phyloP scores from a whole-genome alignment of 176 grass and related monocot species.

The Eleusine coracana region DNA sequence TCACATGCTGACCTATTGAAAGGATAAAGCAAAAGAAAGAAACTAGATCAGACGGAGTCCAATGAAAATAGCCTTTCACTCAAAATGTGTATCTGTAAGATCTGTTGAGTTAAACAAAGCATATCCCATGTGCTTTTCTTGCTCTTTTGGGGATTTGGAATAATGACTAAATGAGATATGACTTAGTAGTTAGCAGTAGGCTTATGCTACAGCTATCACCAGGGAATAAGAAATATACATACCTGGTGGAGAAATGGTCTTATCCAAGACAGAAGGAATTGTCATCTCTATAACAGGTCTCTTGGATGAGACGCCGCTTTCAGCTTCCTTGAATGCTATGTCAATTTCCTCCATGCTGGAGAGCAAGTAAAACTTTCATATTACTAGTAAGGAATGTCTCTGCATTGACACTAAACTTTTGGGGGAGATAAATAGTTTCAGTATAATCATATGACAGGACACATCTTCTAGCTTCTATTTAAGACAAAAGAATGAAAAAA shows the following conservation, averaged over 20 bases:
- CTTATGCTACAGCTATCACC: not conserved
- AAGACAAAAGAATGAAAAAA: constrained; percentile 26
- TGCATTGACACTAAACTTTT: not conserved
- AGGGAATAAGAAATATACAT: constrained; percentile 27
- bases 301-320: constrained; percentile 70
- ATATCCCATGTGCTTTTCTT: not conserved
- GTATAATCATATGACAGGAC: not conserved
- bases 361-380: constrained; percentile 28
- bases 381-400: constrained; percentile 17
- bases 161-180: constrained; percentile 17
- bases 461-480: constrained; percentile 16
- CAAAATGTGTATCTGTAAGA: not conserved
- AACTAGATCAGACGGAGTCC: constrained; percentile 16
- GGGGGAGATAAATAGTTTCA: not conserved
- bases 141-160: constrained; percentile 19
- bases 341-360: constrained; percentile 94
- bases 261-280: constrained; percentile 95
- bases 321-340: constrained; percentile 79
- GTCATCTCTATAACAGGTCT: constrained; percentile 99
- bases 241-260: constrained; percentile 93
- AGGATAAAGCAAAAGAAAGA: constrained; percentile 33
- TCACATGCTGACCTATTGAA: constrained; percentile 84
- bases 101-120: constrained; percentile 22
- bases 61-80: constrained; percentile 12
- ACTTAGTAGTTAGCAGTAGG: constrained; percentile 5